phyloP scores from a whole-genome alignment of 306 rosid species.

The Ammopiptanthus mongolicus region DNA sequence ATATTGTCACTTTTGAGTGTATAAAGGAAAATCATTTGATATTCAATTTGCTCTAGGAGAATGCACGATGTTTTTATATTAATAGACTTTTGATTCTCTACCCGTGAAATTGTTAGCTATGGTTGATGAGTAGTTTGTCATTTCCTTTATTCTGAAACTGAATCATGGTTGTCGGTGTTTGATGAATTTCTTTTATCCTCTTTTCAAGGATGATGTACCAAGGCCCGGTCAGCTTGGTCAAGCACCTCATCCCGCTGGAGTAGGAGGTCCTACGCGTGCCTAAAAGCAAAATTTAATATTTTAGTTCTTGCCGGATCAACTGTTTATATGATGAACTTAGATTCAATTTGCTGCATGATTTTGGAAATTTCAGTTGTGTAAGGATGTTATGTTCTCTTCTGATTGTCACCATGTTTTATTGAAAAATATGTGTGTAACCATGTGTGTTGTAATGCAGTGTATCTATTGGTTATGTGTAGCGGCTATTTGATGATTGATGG shows the following conservation, averaged over 20 bases:
- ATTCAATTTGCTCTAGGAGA: not conserved
- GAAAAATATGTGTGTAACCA: too few species aligned
- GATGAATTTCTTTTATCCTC: not conserved
- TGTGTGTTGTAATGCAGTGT: too few species aligned
- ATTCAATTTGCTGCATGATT: not conserved
- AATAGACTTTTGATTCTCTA: not conserved
- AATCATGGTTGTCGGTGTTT: not conserved
- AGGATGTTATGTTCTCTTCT: not conserved
- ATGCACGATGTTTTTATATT: not conserved
- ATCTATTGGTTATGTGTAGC: too few species aligned
- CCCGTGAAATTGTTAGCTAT: not conserved
- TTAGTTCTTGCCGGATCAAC: not conserved
- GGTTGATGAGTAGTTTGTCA: not conserved
- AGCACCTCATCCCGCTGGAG: slow-evolving; percentile 59
- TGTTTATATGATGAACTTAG: not conserved
- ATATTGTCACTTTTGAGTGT: not conserved
- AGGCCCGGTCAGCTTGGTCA: slow-evolving; percentile 72
- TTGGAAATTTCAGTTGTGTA: slow-evolving; percentile 13
- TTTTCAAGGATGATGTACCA: slow-evolving; percentile 58
- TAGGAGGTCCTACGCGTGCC: slow-evolving; percentile 37
- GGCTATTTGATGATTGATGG: too few species aligned
- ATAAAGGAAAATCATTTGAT: not conserved
- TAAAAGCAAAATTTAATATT: slow-evolving; percentile 8
- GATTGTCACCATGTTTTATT: too few species aligned
- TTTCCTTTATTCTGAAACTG: not conserved